Percentiles rank a stretch among this genome's conserved stretches.
Conservation (phyloP, 257 asterid species). For the Solanum chaucha region DNA sequence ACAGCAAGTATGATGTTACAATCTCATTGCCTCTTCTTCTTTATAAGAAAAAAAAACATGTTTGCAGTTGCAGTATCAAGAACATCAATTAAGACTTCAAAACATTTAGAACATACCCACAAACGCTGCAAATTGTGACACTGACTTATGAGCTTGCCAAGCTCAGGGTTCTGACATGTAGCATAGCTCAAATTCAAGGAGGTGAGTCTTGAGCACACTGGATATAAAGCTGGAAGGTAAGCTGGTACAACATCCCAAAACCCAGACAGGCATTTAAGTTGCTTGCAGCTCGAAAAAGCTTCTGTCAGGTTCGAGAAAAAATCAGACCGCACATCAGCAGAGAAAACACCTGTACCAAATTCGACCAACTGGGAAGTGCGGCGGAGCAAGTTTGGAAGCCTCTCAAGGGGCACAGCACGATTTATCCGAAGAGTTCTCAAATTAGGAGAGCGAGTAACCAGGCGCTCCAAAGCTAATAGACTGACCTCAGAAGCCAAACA, state of each 20-base stretch:
- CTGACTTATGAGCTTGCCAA: constrained; percentile 53
- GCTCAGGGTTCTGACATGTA: constrained; percentile 55
- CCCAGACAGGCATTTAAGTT: constrained; percentile 71
- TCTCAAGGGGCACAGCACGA: constrained; percentile 64
- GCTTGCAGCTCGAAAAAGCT: constrained; percentile 68
- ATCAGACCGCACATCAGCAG: constrained; percentile 48
- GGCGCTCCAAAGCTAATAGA: constrained; percentile 49
- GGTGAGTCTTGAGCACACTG: constrained; percentile 57
- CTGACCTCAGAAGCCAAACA: constrained; percentile 53
- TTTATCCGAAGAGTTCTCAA: constrained; percentile 49
- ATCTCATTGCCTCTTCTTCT: not conserved
- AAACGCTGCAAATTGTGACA: constrained; percentile 72
- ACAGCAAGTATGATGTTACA: not conserved
- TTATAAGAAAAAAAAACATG: not conserved
- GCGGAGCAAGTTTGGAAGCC: constrained; percentile 47
- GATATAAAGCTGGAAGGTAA: constrained; percentile 68
- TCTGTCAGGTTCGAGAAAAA: constrained; percentile 43
- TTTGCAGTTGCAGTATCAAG: not conserved
- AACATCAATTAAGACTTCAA: not conserved
- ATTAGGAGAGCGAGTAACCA: constrained; percentile 56
- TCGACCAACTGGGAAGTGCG: constrained; percentile 57
- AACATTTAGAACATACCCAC: constrained; percentile 48
- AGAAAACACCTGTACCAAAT: constrained; percentile 55
- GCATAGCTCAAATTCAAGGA: constrained; percentile 82
- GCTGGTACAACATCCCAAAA: constrained; percentile 91